phyloP scores from a whole-genome alignment of 768 basidiomycete genomes.

The Boletus speciosus region DNA sequence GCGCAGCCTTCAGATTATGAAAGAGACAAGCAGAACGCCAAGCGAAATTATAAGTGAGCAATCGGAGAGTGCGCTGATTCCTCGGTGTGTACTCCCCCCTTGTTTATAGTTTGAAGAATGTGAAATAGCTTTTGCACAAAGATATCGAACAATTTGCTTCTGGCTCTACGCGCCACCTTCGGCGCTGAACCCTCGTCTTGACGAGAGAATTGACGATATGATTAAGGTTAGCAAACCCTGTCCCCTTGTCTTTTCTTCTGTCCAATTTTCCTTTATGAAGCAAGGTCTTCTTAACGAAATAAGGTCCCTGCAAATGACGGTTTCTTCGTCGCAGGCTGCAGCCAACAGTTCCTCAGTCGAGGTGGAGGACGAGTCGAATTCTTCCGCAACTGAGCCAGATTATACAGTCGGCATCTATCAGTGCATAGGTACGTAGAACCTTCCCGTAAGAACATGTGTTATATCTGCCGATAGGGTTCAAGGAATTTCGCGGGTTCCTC shows the following conservation, averaged over 20 bases:
- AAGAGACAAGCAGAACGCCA: constrained; percentile 58
- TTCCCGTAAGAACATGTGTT: neutral
- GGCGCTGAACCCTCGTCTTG: constrained; percentile 61
- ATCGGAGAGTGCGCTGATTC: constrained; percentile 39
- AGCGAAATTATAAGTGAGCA: constrained; percentile 72
- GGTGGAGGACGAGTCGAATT: neutral
- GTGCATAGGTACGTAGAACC: constrained; percentile 65
- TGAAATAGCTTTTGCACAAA: constrained; percentile 28
- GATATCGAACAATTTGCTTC: constrained; percentile 82
- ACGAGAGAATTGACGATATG: constrained; percentile 86
- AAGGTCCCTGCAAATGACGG: constrained; percentile 41
- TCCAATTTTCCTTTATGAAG: constrained; percentile 35
- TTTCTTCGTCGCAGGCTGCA: constrained; percentile 4
- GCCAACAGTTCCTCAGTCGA: neutral
- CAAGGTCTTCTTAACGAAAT: constrained; percentile 82
- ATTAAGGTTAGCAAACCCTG: constrained; percentile 51
- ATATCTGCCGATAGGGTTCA: constrained; percentile 63
- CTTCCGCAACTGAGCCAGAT: constrained; percentile 33
- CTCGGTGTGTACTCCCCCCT: constrained; percentile 44
- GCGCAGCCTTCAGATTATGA: constrained; percentile 73
- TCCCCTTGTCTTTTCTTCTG: neutral
- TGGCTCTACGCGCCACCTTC: constrained; percentile 83
- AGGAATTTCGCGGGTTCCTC: constrained; percentile 78
- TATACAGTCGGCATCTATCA: constrained; percentile 90
- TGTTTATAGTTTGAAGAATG: neutral